Base-by-base conservation (phyloP, 2,329 filamentous ascomycete genomes). In the Biscogniauxia sp. region DNA sequence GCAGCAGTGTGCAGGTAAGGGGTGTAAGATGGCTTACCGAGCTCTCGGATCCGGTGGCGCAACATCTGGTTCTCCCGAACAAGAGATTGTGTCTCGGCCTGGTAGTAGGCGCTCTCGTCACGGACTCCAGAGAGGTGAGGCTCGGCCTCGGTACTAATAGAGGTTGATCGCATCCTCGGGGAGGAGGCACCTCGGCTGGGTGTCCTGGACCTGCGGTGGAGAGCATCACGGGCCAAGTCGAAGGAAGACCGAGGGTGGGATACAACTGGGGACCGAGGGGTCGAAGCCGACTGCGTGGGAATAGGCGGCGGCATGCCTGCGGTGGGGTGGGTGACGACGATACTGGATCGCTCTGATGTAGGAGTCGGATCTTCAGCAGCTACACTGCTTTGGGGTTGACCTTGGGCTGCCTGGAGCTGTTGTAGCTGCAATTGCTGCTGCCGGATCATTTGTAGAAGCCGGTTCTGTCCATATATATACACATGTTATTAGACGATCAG, bases 21-120 rank as follows among this genome's bases (percentile, higher is more conserved):
- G 19, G 45, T 23, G 20, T 13, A 32, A 11, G 5, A 20, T 55
- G 23, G 53, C 61, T 60, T 77, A 90, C 89, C 89, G 15, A 93
- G 77, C 69, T 93, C 90, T 41, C 88, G 82, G 61, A 93, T 90
- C 54, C 91, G 82, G 72, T 88, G 83, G 63, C 88, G 87, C 56
- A 94, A 78, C 90, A 94, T 93, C 75, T 93, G 90, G 67, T 93
- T 94, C 77, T 93, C 91, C 25, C 91, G 82, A 20, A 87, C 84
- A 68, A 94, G 76, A 77, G 86, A 92, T 75, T 92, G 89, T 1
- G 90, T 92, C 76, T 94, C 91, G 4, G 90, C 90, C 73, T 93
- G 90, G 69, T 93, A 93, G 73, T 92, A 93, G 0, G 88, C 88
- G 64, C 84, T 88, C 72, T 93, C 90, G 69, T 93, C 90, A 19